Base-by-base conservation (phyloP, 441 rosid genomes). In the Mallotus repandus region DNA sequence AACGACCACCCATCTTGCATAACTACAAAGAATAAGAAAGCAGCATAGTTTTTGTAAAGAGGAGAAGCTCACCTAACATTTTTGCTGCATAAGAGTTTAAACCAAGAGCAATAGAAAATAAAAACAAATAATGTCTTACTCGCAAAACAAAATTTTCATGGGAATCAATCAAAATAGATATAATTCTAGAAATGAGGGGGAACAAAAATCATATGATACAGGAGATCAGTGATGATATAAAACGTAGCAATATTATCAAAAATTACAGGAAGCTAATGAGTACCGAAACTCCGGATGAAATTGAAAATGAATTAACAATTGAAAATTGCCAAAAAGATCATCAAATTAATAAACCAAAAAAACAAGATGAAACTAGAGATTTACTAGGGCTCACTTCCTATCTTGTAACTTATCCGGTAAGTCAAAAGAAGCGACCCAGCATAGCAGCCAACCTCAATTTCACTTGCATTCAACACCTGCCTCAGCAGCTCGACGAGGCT, bases 401-500 rank as follows among this genome's bases (percentile, higher is more conserved):
- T 75, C 53, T 69, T 46, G 66, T 71, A 72, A 72, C 68, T 63
- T 72, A 62, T 68, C 68, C 13, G 57, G 63, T 60, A 76, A 76
- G 9, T 71, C 19, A 74, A 79, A 76, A 61, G 68, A 60, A 54
- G 70, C 71, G 74, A 79, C 79, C 82, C 54, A 22, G 38, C 11
- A 13, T 66, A 66, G 65, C 62, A 73, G 64, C 75, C 66, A 22
- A 58, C 22, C 58, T 65, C 7, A 56, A 32, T 59, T 78, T 85
- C 80, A 89, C 78, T 84, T 88, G 92, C 98, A 96, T 72, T 91
- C 97, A 58, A 96, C 96, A 64, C 87, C 95, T 60, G 93, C 97
- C 85, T 91, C 98, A 21, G 99, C 99, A 63, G 99, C 99, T 68
- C 99, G 76, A 50, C 93, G 91, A 75, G 99, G 99, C 82, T 90